These are phyloP conservation scores for Nymphaea thermarum DNA, from an alignment of 164 flowering plant genomes.

Conservation along the genomic window DNA sequence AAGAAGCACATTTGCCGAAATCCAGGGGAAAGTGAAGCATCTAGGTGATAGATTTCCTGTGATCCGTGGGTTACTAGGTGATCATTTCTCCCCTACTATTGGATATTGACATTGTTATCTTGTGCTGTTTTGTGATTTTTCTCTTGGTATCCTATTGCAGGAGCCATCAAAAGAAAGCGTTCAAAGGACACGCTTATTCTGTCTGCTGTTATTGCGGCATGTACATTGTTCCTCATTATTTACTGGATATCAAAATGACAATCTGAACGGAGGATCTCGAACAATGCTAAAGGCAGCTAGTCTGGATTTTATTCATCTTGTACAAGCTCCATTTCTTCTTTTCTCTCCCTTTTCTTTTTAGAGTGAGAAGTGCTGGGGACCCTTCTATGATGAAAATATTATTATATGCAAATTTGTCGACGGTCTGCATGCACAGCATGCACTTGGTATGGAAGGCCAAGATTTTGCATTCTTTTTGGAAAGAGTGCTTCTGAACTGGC, in stretches of 20 bases:
- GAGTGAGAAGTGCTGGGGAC: too few relatives aligned
- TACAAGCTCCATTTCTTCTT: background rate
- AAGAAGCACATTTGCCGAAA: constrained; percentile 55
- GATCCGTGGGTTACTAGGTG: constrained; percentile 80
- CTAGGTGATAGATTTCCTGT: constrained; percentile 69
- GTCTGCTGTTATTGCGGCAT: constrained; percentile 72
- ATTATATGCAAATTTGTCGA: background rate
- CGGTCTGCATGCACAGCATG: background rate
- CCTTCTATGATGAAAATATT: background rate
- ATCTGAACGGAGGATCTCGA: background rate
- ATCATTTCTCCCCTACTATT: background rate
- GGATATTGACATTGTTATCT: background rate
- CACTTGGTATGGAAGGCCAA: background rate
- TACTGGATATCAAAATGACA: constrained; percentile 65
- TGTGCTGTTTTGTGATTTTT: background rate
- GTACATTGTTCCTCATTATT: constrained; percentile 69
- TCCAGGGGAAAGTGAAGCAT: constrained; percentile 74
- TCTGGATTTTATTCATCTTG: background rate
- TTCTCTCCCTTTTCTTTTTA: background rate
- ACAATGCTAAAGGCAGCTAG: background rate
- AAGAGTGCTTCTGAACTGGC: background rate
- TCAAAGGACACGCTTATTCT: constrained; percentile 77
- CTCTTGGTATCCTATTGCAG: constrained; percentile 21
- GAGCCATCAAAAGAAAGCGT: constrained; percentile 56
- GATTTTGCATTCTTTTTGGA: background rate